Conservation (phyloP, 805 yeast genomes). For the Wickerhamiella vanderwaltii region DNA sequence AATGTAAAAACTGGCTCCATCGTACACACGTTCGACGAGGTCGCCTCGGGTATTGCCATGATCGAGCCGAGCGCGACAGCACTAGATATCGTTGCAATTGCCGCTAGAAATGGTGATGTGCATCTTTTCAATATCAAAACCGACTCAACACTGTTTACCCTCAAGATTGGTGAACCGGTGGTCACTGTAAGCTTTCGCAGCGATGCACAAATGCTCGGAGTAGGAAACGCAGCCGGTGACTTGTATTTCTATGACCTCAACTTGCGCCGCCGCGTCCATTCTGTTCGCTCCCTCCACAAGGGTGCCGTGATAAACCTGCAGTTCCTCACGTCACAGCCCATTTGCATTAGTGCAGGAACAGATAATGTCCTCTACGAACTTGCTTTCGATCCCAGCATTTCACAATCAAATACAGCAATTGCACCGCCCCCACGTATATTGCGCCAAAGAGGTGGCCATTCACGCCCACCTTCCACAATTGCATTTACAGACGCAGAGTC, state of each 20-base stretch:
- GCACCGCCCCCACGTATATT: constrained; percentile 83
- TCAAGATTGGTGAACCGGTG: constrained; percentile 32
- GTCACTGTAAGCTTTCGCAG: constrained; percentile 72
- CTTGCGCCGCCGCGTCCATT: constrained; percentile 59
- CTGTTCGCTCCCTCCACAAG: constrained; percentile 58
- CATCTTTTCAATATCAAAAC: constrained; percentile 54
- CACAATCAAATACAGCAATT: constrained; percentile 43
- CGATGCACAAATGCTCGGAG: constrained; percentile 71
- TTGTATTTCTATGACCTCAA: constrained; percentile 74
- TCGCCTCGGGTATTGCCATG: constrained; percentile 48
- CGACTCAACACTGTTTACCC: constrained; percentile 42
- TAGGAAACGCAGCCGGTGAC: constrained; percentile 71
- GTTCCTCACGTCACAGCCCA: constrained; percentile 85
- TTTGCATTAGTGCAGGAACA: constrained; percentile 77
- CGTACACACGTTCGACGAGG: constrained; percentile 42
- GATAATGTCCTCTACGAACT: constrained; percentile 82
- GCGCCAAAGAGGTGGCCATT: constrained; percentile 95
- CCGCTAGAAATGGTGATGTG: constrained; percentile 56
- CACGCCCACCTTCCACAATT: constrained; percentile 72
- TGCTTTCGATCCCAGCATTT: constrained; percentile 83
- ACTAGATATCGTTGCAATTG: constrained; percentile 70
- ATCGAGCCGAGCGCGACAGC: constrained; percentile 69
- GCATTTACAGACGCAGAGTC: constrained; percentile 68
- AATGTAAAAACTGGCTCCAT: constrained; percentile 71
- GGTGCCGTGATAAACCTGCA: constrained; percentile 69